These are phyloP conservation scores for Pinus taeda DNA, from an alignment of 75 land plant species.

Conservation along the genomic window DNA sequence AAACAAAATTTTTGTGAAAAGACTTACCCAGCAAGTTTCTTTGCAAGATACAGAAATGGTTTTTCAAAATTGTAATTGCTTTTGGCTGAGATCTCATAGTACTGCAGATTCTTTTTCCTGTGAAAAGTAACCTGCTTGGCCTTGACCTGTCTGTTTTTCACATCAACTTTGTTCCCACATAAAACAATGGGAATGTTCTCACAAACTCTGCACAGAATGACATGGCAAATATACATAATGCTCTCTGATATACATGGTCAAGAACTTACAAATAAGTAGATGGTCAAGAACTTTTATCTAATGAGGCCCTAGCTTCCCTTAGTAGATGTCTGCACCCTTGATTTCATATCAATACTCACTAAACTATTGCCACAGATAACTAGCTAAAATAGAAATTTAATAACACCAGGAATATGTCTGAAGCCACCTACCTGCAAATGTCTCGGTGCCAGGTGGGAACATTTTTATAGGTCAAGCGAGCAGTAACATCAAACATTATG, in stretches of 20 bases:
- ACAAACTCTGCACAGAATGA: conserved; percentile 55
- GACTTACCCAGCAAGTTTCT: conserved; percentile 36
- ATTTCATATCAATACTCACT: background rate
- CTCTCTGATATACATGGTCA: background rate
- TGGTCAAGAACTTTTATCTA: background rate
- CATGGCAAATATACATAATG: background rate
- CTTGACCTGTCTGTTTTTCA: conserved; percentile 88
- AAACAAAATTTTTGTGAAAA: background rate
- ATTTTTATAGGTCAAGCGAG: conserved; percentile 56
- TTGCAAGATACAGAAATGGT: conserved; percentile 51
- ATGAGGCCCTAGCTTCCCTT: background rate
- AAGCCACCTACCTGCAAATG: conserved; percentile 45
- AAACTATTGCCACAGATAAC: background rate
- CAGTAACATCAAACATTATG: conserved; percentile 78
- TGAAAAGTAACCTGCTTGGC: conserved; percentile 95
- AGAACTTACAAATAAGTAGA: background rate
- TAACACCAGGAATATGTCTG: background rate
- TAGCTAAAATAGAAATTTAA: background rate
- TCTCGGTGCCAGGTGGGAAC: conserved; percentile 68
- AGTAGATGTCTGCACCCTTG: background rate
- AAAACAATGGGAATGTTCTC: conserved; percentile 91
- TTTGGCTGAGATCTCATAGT: conserved; percentile 98
- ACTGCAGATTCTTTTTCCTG: conserved; percentile 95
- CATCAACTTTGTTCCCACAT: conserved; percentile 94
- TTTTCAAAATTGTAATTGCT: conserved; percentile 97